These are phyloP conservation scores for Zangia roseola DNA, from an alignment of 768 basidiomycete genomes.

Conservation along the genomic window DNA sequence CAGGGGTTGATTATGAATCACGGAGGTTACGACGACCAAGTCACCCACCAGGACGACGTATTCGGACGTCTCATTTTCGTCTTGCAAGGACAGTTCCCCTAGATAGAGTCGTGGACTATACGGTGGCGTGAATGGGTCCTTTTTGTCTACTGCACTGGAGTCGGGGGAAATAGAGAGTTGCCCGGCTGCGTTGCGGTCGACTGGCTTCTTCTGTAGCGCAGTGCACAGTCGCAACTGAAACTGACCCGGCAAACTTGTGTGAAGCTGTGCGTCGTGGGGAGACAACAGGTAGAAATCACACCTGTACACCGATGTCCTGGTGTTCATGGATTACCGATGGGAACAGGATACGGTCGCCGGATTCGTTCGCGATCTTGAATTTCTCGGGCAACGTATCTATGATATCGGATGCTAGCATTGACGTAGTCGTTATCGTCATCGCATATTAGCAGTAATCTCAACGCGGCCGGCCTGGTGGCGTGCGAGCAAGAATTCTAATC, in stretches of 20 bases:
- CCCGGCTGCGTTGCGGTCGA: conserved; percentile 45
- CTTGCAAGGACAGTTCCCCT: conserved; percentile 58
- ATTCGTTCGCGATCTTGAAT: conserved; percentile 56
- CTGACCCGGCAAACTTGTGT: conserved; percentile 38
- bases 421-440: neutral
- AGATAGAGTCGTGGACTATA: conserved; percentile 75
- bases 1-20: conserved; percentile 2
- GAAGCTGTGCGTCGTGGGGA: neutral
- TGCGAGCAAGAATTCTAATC: conserved; percentile 12
- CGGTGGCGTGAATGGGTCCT: conserved; percentile 84
- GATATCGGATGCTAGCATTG: conserved; percentile 43
- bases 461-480: conserved; percentile 7
- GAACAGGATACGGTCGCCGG: conserved; percentile 75
- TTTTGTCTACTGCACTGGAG: conserved; percentile 24
- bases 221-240: conserved; percentile 87
- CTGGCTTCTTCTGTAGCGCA: conserved; percentile 77
- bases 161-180: conserved; percentile 28
- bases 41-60: conserved; percentile 71
- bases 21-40: neutral
- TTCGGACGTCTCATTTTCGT: conserved; percentile 50
- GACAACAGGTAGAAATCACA: conserved; percentile 28
- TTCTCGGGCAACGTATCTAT: conserved; percentile 51
- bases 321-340: conserved; percentile 67
- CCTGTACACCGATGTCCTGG: conserved; percentile 63
- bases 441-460: too few species aligned